Conservation (phyloP, 2,329 filamentous ascomycete genomes). For the Endocalyx cinctus region DNA sequence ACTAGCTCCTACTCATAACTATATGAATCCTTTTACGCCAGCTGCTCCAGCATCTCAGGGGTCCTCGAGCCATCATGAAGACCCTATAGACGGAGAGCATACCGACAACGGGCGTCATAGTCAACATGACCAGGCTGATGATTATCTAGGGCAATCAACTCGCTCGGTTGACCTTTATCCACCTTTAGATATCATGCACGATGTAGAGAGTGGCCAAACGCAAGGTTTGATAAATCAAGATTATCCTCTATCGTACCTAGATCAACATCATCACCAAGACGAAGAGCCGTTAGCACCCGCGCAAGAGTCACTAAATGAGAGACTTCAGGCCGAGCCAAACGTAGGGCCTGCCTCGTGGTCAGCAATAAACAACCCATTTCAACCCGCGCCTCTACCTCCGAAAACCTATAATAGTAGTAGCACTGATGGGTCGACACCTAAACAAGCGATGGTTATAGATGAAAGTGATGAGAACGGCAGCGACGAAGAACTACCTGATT, state of each 20-base stretch:
- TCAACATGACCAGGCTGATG: conserved; percentile 3
- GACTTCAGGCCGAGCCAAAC: conserved; percentile 2
- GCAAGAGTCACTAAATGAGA: conserved; percentile 4
- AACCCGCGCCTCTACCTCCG: conserved; percentile 8
- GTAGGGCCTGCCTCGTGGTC: conserved; percentile 18
- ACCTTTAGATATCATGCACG: conserved; percentile 12
- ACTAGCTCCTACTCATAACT: too few species aligned
- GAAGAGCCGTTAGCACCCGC: too few species aligned
- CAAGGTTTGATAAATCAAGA: conserved; percentile 11
- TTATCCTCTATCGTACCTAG: conserved; percentile 21
- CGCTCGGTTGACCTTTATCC: conserved; percentile 12
- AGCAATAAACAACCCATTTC: conserved; percentile 18
- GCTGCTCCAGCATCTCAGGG: too few species aligned
- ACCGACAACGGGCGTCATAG: too few species aligned
- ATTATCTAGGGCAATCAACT: conserved; percentile 3
- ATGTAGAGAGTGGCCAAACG: too few species aligned
- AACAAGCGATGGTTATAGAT: conserved; percentile 24
- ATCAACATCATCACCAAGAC: conserved; percentile 7
- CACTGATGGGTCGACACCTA: conserved; percentile 14
- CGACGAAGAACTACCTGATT: conserved; percentile 20
- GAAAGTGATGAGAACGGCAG: conserved; percentile 20
- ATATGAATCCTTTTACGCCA: too few species aligned
- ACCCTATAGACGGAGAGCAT: too few species aligned
- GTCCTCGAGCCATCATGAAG: too few species aligned
- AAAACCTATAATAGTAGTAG: too few species aligned